Evolutionary conservation across 805 yeast genomes (phyloP), one percentile per base, ranked within the genome.

Genomic region (Hemisphaericaspora nanyangensis): DNA sequence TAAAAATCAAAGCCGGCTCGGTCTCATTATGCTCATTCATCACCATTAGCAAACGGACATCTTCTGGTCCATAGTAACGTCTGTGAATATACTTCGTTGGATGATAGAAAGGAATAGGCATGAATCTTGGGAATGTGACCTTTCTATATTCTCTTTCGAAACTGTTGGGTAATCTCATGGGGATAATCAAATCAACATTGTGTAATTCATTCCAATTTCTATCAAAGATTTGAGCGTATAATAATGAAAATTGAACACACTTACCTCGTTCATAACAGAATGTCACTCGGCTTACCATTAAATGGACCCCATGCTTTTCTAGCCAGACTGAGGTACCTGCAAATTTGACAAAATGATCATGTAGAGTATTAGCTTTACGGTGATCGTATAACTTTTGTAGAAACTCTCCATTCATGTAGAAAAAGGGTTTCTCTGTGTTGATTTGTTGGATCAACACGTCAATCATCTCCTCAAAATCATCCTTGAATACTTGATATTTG

Each of bases 241-340:
- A 12, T 25, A 63, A 50, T 35, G 63, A 55, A 3, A 60, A 34
- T 25, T 46, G 65, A 17, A 42, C 41, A 35, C 55, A 49, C 35
- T 55, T 54, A 5, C 29, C 37, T 4, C 56, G 57, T 7, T 39
- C 19, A 4, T 55, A 52, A 12, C 55, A 44, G 39, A 46, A 62
- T 11, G 59, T 43, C 7, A 62, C 39, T 37, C 69, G 44, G 22
- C 64, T 55, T 4, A 60, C 53, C 60, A 57, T 55, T 10, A 52
- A 51, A 42, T 63, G 64, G 6, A 61, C 56, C 3, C 63, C 58
- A 32, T 57, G 60, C n/a, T 60, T 56, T 36, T 56, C 47, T 11
- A 63, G 42, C 58, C 58, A 62, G 1, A 60, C 63, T 3, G 63
- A 53, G 7, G 65, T 50, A 1, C 68, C 67, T 1, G 60, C 59